Conservation (phyloP, 2,329 filamentous ascomycete genomes). For the Aspergillus glaucus region DNA sequence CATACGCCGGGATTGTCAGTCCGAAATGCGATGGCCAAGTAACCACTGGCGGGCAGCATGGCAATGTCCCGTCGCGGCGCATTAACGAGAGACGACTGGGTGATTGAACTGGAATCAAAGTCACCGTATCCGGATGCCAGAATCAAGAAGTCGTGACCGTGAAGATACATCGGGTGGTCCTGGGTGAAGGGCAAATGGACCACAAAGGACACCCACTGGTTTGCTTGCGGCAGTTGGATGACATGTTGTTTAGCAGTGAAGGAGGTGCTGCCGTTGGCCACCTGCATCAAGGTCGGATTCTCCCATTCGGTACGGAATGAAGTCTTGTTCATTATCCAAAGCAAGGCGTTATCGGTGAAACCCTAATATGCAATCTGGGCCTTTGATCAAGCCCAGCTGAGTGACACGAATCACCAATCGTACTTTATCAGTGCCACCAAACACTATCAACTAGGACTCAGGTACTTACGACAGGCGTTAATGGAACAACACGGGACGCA, state of each 20-base stretch:
- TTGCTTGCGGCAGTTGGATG: conserved; percentile 16
- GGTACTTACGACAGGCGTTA: too few relatives aligned
- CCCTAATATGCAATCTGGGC: too few relatives aligned
- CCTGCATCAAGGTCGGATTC: conserved; percentile 22
- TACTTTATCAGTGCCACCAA: too few relatives aligned
- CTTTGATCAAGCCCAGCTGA: too few relatives aligned
- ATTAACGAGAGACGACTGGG: conserved; percentile 25
- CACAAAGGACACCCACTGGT: conserved; percentile 24
- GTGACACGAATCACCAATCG: too few relatives aligned
- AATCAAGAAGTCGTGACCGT: conserved; percentile 66
- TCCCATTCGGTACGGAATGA: conserved; percentile 26
- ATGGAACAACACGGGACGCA: too few relatives aligned
- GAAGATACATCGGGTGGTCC: conserved; percentile 60
- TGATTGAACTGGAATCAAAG: conserved; percentile 14
- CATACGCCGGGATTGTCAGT: conserved; percentile 46
- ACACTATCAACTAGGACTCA: too few relatives aligned
- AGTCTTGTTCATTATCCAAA: not conserved
- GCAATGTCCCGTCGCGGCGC: conserved; percentile 46
- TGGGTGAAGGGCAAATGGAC: conserved; percentile 17
- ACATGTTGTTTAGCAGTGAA: conserved; percentile 15
- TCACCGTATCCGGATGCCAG: conserved; percentile 47
- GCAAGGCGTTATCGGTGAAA: not conserved
- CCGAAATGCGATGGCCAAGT: conserved; percentile 45
- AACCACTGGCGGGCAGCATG: conserved; percentile 40
- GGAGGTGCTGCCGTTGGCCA: conserved; percentile 12